Percentiles rank a stretch among this genome's conserved stretches.
Evolutionary conservation across 2,329 filamentous ascomycete genomes (phyloP).

Genomic region (Penicillium brasilianum): DNA sequence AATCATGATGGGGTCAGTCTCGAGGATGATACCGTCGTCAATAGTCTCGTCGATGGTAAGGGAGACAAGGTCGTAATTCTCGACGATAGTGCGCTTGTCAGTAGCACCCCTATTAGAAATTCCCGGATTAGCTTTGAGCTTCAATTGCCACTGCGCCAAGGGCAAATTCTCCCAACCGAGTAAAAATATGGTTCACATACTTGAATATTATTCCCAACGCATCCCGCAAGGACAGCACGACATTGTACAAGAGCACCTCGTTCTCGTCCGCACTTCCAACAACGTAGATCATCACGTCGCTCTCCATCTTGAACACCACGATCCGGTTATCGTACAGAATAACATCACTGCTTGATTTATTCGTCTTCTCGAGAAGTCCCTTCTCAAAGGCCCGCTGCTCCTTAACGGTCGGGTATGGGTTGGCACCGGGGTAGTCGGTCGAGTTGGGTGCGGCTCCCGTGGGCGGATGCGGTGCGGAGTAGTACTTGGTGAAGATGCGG

Average conservation of each 20-base stretch:
- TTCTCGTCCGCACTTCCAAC: conserved; percentile 93
- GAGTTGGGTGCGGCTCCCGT: conserved; percentile 62
- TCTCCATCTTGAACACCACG: conserved; percentile 97
- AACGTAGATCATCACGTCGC: conserved; percentile 94
- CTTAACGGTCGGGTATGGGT: conserved; percentile 86
- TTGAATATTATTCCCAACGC: conserved; percentile 90
- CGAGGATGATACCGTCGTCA: conserved; percentile 93
- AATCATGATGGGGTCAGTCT: conserved; percentile 94
- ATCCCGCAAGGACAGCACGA: conserved; percentile 88
- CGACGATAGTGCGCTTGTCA: conserved; percentile 95
- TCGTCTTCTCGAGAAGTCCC: conserved; percentile 91
- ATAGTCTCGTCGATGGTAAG: conserved; percentile 94
- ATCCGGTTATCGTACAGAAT: conserved; percentile 97
- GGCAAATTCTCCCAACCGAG: neutral
- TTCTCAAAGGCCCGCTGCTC: conserved; percentile 97
- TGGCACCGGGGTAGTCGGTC: conserved; percentile 65
- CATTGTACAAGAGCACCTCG: conserved; percentile 94
- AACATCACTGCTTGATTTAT: conserved; percentile 93
- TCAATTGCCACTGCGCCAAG: neutral
- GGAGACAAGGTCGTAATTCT: conserved; percentile 97
- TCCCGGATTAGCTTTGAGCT: conserved; percentile 21
- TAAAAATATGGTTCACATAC: conserved; percentile 55
- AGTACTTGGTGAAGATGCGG: conserved; percentile 94
- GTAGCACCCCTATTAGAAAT: conserved; percentile 74
- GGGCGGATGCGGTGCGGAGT: conserved; percentile 71